phyloP scores from a whole-genome alignment of 768 basidiomycete genomes.

The Mycena haematopus region DNA sequence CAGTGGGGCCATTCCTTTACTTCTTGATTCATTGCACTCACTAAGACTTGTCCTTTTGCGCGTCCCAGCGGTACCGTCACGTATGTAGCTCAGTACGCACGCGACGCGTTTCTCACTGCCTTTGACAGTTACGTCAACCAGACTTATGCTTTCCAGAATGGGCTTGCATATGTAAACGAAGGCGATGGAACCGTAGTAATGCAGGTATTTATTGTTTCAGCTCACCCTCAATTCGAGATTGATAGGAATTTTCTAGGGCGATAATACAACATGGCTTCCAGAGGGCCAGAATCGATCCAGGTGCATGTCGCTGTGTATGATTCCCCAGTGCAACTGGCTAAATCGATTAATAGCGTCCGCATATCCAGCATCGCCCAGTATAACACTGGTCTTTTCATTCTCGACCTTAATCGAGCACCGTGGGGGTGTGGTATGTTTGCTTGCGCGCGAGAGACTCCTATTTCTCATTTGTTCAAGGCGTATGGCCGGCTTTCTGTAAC shows the following conservation, averaged over 20 bases:
- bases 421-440: conserved; percentile 80
- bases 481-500: conserved; percentile 87
- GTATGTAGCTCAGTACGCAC: conserved; percentile 50
- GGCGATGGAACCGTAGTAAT: conserved; percentile 71
- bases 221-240: not conserved
- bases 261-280: conserved; percentile 64
- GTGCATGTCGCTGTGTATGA: conserved; percentile 40
- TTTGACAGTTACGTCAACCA: conserved; percentile 64
- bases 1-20: conserved; percentile 49
- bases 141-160: conserved; percentile 55
- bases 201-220: conserved; percentile 42
- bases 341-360: conserved; percentile 64
- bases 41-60: conserved; percentile 22
- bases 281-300: conserved; percentile 65
- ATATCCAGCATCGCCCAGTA: conserved; percentile 70
- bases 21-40: conserved; percentile 17
- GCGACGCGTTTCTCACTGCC: conserved; percentile 23
- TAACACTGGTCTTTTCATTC: conserved; percentile 81
- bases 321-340: not conserved
- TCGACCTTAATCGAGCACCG: conserved; percentile 84
- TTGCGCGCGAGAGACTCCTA: not conserved
- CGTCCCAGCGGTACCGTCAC: conserved; percentile 67
- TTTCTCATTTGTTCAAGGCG: conserved; percentile 47
- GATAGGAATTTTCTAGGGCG: conserved; percentile 44
- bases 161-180: conserved; percentile 64